Conservation (phyloP, 768 basidiomycete species). For the Dacryopinax primogenitus region DNA sequence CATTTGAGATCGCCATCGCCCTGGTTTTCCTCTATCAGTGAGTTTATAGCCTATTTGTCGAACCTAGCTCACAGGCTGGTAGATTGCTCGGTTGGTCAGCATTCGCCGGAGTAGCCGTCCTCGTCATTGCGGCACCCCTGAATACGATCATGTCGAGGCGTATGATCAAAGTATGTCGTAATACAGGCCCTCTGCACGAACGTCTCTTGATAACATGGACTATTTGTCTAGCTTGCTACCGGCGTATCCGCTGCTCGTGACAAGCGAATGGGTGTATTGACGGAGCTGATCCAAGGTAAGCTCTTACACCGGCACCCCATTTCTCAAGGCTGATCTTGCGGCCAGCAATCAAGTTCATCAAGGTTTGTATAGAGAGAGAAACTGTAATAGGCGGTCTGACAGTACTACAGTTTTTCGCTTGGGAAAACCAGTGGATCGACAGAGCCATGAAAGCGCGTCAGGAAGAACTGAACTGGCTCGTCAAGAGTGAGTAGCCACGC, state of each 20-base stretch:
- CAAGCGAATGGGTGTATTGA: conserved; percentile 63
- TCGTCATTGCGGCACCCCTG: conserved; percentile 55
- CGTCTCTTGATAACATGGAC: background rate
- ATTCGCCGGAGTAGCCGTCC: conserved; percentile 60
- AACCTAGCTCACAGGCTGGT: conserved; percentile 7
- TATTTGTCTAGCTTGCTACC: too few species aligned
- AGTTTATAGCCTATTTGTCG: conserved; percentile 19
- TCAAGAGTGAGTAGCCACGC: conserved; percentile 38
- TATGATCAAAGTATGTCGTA: conserved; percentile 40
- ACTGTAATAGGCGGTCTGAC: background rate
- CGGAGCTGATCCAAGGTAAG: conserved; percentile 65
- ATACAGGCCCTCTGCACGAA: conserved; percentile 37
- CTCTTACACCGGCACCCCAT: too few species aligned
- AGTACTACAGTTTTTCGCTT: conserved; percentile 58
- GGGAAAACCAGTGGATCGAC: conserved; percentile 60
- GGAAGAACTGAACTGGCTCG: conserved; percentile 51
- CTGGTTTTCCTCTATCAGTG: conserved; percentile 65
- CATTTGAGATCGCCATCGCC: conserved; percentile 66
- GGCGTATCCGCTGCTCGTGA: conserved; percentile 43
- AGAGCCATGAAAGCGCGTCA: conserved; percentile 43
- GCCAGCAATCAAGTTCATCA: conserved; percentile 51
- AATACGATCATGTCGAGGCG: conserved; percentile 54
- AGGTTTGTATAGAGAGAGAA: conserved; percentile 33
- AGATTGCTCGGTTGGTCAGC: conserved; percentile 57
- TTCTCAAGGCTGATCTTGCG: conserved; percentile 26